phyloP scores from a whole-genome alignment of 2,329 filamentous ascomycete species.

The Mycocentrospora acerina region DNA sequence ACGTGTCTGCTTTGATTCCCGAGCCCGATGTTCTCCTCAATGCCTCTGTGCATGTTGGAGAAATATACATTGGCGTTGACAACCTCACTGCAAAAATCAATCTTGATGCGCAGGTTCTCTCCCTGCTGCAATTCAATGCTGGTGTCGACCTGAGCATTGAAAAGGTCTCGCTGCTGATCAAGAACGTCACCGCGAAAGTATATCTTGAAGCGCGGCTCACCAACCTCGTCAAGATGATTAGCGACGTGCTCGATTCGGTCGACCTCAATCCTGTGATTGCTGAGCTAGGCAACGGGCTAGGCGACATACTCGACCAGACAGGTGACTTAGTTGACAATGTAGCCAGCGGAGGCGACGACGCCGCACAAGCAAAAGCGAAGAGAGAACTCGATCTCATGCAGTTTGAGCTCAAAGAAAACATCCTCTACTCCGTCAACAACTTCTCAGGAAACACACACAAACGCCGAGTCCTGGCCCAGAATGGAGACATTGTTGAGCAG shows the following conservation, averaged over 20 bases:
- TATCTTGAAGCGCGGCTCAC: conserved; percentile 60
- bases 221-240: conserved; percentile 63
- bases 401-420: conserved; percentile 57
- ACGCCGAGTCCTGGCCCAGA: conserved; percentile 58
- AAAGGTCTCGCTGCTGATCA: conserved; percentile 57
- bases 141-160: conserved; percentile 62
- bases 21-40: conserved; percentile 63
- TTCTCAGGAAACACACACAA: conserved; percentile 56
- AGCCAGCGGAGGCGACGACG: conserved; percentile 11
- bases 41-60: conserved; percentile 58
- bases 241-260: conserved; percentile 59
- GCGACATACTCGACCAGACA: conserved; percentile 49
- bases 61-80: conserved; percentile 60
- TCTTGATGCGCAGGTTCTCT: conserved; percentile 60
- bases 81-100: conserved; percentile 64
- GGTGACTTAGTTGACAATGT: conserved; percentile 30
- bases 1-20: conserved; percentile 44
- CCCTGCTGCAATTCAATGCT: conserved; percentile 61
- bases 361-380: conserved; percentile 23
- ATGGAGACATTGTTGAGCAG: conserved; percentile 57
- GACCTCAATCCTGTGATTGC: conserved; percentile 63
- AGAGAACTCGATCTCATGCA: conserved; percentile 34
- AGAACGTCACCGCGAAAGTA: conserved; percentile 61
- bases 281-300: conserved; percentile 54
- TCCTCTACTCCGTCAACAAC: conserved; percentile 63